Conservation (phyloP, 2,329 filamentous ascomycete genomes). For the Paecilomyces fulvus region DNA sequence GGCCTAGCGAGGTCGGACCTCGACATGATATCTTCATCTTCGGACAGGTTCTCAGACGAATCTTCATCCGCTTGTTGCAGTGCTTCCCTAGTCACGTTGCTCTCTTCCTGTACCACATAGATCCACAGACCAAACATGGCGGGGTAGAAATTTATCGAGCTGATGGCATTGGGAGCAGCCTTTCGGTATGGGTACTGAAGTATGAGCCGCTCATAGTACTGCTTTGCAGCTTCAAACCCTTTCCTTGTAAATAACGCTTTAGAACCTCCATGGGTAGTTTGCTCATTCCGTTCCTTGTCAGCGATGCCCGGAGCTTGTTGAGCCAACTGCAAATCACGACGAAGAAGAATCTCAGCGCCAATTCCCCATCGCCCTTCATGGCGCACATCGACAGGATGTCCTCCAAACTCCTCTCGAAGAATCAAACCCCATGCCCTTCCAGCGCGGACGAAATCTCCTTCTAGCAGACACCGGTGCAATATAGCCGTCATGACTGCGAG, state of each 20-base stretch:
- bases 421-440: constrained; percentile 68
- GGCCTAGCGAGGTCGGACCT: constrained; percentile 15
- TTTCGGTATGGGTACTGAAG: constrained; percentile 66
- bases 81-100: constrained; percentile 36
- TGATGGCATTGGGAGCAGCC: constrained; percentile 49
- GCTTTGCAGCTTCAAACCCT: constrained; percentile 50
- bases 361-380: constrained; percentile 68
- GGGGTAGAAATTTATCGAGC: constrained; percentile 69
- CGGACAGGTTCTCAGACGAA: constrained; percentile 18
- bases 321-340: constrained; percentile 31
- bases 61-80: constrained; percentile 15
- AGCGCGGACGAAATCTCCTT: constrained; percentile 63
- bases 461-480: constrained; percentile 62
- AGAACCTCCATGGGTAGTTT: constrained; percentile 5
- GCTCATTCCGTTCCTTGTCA: neutral
- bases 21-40: constrained; percentile 21
- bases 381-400: constrained; percentile 58
- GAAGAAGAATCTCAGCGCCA: constrained; percentile 74
- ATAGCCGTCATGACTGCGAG: constrained; percentile 60
- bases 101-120: constrained; percentile 60
- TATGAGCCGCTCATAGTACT: constrained; percentile 72
- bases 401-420: constrained; percentile 51
- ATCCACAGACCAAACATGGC: constrained; percentile 75
- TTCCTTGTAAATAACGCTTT: constrained; percentile 32
- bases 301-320: constrained; percentile 4